Evolutionary conservation across 148 eudicot genomes (phyloP).

Genomic region (Bassia scoparia): DNA sequence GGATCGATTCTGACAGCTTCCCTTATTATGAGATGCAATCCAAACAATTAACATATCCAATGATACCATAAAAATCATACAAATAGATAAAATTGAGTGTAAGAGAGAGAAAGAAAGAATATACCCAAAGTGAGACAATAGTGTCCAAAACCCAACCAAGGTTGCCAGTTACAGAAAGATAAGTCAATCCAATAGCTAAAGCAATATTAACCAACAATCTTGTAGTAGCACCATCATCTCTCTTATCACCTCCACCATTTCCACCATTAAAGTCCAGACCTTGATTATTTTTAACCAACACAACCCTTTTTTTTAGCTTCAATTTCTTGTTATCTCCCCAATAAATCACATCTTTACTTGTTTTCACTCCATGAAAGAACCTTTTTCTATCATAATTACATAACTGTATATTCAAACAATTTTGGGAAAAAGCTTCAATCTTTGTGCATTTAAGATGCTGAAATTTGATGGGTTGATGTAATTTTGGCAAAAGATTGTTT

Average conservation of each 20-base stretch:
- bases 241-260: conserved; percentile 40
- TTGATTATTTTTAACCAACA: conserved; percentile 47
- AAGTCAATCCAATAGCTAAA: conserved; percentile 75
- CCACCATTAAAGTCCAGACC: conserved; percentile 58
- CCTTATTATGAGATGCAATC: too few species aligned
- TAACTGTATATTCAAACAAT: conserved; percentile 8
- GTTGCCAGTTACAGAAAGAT: conserved; percentile 77
- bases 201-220: conserved; percentile 72
- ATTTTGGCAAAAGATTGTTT: conserved; percentile 21
- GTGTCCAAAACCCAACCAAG: conserved; percentile 91
- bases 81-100: too few species aligned
- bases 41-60: too few species aligned
- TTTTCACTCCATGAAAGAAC: too few species aligned
- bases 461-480: conserved; percentile 21
- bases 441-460: conserved; percentile 18
- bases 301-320: conserved; percentile 49
- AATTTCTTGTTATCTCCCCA: conserved; percentile 19
- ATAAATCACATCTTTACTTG: conserved; percentile 39
- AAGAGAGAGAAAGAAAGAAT: neutral
- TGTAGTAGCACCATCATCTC: conserved; percentile 36
- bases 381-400: conserved; percentile 24
- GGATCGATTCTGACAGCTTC: too few species aligned
- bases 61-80: too few species aligned
- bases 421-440: conserved; percentile 26
- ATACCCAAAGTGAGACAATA: conserved; percentile 87